phyloP scores from a whole-genome alignment of 2,329 filamentous ascomycete genomes.

The Samsoniella hepiali region DNA sequence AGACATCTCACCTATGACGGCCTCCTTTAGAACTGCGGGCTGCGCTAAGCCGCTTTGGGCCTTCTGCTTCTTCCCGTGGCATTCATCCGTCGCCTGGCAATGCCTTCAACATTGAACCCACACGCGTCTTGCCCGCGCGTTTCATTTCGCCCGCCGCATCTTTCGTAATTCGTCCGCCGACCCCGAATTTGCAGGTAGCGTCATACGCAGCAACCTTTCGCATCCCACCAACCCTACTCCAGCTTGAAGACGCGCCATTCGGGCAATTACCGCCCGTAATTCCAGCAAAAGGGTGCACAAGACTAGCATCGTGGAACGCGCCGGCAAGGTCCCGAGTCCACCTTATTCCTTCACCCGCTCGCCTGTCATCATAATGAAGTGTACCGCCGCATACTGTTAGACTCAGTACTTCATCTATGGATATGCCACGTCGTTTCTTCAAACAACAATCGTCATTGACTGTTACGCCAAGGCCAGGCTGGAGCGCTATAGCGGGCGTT shows the following conservation, averaged over 20 bases:
- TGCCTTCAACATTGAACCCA: conserved; percentile 12
- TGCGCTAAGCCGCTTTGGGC: conserved; percentile 12
- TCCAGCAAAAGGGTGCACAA: conserved; percentile 2
- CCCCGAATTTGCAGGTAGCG: too few species aligned
- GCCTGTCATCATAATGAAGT: neutral
- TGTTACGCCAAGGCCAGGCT: neutral
- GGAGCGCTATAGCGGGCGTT: neutral
- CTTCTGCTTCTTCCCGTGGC: neutral
- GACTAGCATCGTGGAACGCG: neutral
- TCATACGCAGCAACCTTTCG: neutral
- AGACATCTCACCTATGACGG: neutral
- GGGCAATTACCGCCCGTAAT: neutral
- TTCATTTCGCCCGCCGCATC: neutral
- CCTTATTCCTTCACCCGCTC: neutral
- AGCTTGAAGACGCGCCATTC: neutral
- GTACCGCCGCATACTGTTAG: neutral
- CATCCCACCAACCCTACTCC: neutral
- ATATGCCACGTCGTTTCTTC: neutral
- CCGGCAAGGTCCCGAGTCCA: neutral
- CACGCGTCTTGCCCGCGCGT: conserved; percentile 11
- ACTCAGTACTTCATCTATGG: neutral
- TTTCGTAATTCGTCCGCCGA: neutral
- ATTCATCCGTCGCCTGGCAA: neutral
- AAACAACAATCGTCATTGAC: neutral
- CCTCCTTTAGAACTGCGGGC: neutral